Evolutionary conservation across 2,329 filamentous ascomycete genomes (phyloP).

Genomic region (Dryadomyces quercivorus): DNA sequence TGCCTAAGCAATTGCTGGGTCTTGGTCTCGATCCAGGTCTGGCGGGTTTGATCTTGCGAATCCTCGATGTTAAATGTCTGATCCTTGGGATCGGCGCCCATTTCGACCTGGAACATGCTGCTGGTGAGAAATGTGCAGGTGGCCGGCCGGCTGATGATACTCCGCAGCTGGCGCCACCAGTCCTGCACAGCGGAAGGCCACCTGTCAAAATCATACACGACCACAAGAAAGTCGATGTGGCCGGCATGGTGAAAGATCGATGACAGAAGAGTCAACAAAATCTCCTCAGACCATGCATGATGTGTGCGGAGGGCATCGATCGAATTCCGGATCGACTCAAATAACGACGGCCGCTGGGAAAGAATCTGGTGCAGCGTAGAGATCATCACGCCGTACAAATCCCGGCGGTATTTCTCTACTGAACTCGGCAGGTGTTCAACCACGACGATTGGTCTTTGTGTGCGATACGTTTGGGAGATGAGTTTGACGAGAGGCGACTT

Average conservation of each 20-base stretch:
- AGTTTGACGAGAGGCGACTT: no score
- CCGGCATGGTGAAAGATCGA: background rate
- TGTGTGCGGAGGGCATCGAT: background rate
- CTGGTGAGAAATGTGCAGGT: no score
- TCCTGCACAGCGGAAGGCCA: background rate
- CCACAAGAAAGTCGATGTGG: background rate
- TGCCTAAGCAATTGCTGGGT: background rate
- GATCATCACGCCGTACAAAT: background rate
- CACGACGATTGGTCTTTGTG: background rate
- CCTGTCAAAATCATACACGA: background rate
- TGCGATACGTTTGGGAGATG: background rate
- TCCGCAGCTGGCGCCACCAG: background rate
- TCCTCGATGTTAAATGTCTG: background rate
- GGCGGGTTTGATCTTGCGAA: background rate
- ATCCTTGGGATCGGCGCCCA: no score
- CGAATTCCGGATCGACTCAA: background rate
- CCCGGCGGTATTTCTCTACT: background rate
- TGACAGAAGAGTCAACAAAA: background rate
- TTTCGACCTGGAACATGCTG: no score
- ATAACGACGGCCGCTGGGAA: background rate
- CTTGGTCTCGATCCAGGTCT: background rate
- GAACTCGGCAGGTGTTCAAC: background rate
- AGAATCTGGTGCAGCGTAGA: background rate
- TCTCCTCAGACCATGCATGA: background rate
- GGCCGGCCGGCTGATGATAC: no score